These are phyloP conservation scores for Rhodotorula graminis DNA, from an alignment of 768 basidiomycete species.

Conservation along the genomic window DNA sequence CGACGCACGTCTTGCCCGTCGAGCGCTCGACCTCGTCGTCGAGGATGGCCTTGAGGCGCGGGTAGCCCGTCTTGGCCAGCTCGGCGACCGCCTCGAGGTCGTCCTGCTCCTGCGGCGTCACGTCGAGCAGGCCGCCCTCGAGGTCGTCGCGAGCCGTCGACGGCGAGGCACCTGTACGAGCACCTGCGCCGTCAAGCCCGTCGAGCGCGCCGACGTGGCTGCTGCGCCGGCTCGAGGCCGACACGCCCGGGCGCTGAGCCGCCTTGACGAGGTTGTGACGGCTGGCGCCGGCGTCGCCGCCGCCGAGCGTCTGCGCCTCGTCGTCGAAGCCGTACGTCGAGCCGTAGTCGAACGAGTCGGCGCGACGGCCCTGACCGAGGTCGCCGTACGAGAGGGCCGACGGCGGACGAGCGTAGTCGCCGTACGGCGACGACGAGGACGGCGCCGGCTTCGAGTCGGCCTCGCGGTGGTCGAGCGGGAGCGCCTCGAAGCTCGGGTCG, in stretches of 20 bases:
- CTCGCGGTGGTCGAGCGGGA: slow-evolving; percentile 19
- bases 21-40: slow-evolving; percentile 61
- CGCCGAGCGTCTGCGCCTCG: slow-evolving; percentile 15
- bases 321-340: slow-evolving; percentile 5
- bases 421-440: background rate
- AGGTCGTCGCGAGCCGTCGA: too few relatives aligned
- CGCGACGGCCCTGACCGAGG: background rate
- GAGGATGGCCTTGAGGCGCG: slow-evolving; percentile 60
- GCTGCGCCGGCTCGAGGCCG: background rate
- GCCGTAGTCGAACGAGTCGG: slow-evolving; percentile 12
- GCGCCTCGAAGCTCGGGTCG: slow-evolving; percentile 20
- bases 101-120: slow-evolving; percentile 58
- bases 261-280: slow-evolving; percentile 13
- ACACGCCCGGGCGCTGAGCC: background rate
- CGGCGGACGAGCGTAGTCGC: background rate
- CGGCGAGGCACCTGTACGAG: background rate
- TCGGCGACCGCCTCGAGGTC: slow-evolving; percentile 62
- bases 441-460: background rate
- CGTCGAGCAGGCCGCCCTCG: slow-evolving; percentile 46
- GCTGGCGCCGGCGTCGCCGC: background rate
- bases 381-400: slow-evolving; percentile 12
- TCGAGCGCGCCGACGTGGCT: background rate
- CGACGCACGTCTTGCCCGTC: slow-evolving; percentile 60
- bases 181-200: background rate
- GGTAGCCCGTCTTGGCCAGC: slow-evolving; percentile 62